Percentiles rank a stretch among this genome's conserved stretches.
These are phyloP conservation scores for Tetrastigma voinierianum DNA, from an alignment of 164 flowering plant species.

Conservation along the genomic window DNA sequence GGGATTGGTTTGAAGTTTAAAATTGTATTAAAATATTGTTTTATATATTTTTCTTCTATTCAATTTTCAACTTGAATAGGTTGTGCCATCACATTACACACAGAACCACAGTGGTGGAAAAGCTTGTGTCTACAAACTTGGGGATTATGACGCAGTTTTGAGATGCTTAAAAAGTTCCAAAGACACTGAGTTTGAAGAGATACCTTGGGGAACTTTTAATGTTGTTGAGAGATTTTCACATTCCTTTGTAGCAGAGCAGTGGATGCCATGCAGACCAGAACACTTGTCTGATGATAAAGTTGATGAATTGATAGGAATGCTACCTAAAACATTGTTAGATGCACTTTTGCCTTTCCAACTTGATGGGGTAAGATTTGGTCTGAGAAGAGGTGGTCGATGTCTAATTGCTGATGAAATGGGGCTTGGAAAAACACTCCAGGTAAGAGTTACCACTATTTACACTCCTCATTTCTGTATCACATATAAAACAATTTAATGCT, in stretches of 20 bases:
- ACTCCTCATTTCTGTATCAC: too few relatives aligned
- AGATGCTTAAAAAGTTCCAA: conserved; percentile 54
- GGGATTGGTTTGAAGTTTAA: too few relatives aligned
- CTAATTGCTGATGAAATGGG: conserved; percentile 99
- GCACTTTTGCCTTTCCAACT: conserved; percentile 80
- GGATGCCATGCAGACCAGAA: conserved; percentile 87
- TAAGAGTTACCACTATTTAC: conserved; percentile 12
- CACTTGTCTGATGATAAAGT: conserved; percentile 77
- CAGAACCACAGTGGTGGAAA: conserved; percentile 63
- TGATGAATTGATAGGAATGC: conserved; percentile 48
- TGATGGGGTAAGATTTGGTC: conserved; percentile 82
- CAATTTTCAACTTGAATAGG: conserved; percentile 36
- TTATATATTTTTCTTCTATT: not conserved
- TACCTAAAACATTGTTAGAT: conserved; percentile 56
- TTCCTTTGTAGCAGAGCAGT: conserved; percentile 46
- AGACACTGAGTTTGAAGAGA: conserved; percentile 57
- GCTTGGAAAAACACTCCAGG: conserved; percentile 97
- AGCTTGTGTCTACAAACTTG: conserved; percentile 65
- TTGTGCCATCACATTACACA: conserved; percentile 56
- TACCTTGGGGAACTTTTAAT: conserved; percentile 71
- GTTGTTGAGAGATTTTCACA: conserved; percentile 66
- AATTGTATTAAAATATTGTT: too few relatives aligned
- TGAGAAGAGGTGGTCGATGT: conserved; percentile 89
- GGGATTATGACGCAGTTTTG: conserved; percentile 61
- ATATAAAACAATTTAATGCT: too few relatives aligned